A percentile compares a stretch with the other conserved stretches of the same genome.
phyloP scores from a whole-genome alignment of 306 rosid species.

The Lathyrus aphaca region DNA sequence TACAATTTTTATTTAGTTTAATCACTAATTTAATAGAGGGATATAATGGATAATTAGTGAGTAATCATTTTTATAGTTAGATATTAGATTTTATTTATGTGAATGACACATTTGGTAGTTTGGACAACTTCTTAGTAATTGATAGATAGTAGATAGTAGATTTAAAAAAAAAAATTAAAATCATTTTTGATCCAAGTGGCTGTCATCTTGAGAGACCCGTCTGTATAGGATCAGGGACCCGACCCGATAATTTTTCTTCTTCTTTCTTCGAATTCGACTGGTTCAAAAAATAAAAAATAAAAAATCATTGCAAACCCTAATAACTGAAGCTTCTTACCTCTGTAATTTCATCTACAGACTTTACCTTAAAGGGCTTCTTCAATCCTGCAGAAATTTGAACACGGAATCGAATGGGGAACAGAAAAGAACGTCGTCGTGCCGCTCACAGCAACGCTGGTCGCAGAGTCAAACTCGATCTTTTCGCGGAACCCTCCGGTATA shows the following conservation, averaged over 20 bases:
- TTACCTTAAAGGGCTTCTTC: neutral
- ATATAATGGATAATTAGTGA: no score
- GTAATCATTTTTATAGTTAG: no score
- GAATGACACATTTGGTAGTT: no score
- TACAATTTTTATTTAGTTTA: no score
- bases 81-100: no score
- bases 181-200: no score
- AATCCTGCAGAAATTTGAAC: conserved; percentile 14
- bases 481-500: conserved; percentile 96
- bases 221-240: neutral
- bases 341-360: neutral
- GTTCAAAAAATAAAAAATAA: conserved; percentile 1
- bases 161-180: no score
- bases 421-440: conserved; percentile 95
- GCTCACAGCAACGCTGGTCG: conserved; percentile 86
- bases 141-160: no score
- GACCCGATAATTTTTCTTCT: conserved; percentile 17
- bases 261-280: neutral
- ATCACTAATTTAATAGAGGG: no score
- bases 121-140: no score
- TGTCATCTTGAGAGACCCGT: no score
- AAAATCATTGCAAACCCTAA: conserved; percentile 39
- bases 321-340: neutral
- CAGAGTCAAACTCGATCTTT: conserved; percentile 97
- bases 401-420: conserved; percentile 74